Base-by-base conservation (phyloP, 2,329 filamentous ascomycete genomes). In the Periconia sp. region DNA sequence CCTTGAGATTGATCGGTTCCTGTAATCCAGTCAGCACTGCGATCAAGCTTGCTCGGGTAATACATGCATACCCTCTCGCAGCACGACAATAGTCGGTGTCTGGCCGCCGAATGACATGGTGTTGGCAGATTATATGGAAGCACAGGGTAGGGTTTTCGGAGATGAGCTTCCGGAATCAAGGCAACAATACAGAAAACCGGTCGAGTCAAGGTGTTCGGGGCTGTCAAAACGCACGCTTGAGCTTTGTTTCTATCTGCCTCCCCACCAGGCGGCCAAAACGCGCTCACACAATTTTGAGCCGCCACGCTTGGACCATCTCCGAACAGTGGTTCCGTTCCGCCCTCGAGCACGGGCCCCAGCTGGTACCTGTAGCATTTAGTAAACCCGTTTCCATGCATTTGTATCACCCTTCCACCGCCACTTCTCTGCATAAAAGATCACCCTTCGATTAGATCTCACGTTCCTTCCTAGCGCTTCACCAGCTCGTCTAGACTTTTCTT, bases 1-100 rank as follows among this genome's bases (percentile, higher is more conserved):
- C 94, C 94, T 78, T 99, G 94, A 50, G 94, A 97, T 68, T 92
- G 86, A 77, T 99, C 94, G 80, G 94, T 99, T 69, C 94, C 94
- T 97, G 69, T 40, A 33, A 15, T 50, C 37, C 44, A 41, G 49
- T 72, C 50, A 73, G 66, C 52, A 20, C 41, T 58, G 33, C 33
- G 20, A 60, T 42, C 43, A 33, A 66, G 59, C 59, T 70, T 49
- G 53, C 59, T 52, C 65, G 23, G 23, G 23, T 27, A n/a, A 6
- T 13, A 37, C 13, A 11, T 37, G 82, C 88, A 75, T 74, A 95
- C 92, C 92, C 83, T 97, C 93, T 82, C 94, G 95, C 73, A 97
- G 86, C 81, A 97, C 92, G 78, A 97, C 91, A 76, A 97, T 97
- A 68, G 93, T 97, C 76, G 93, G 93, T 74, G 93, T 94, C 79